These are phyloP conservation scores for Solanum medicagineum DNA, from an alignment of 257 asterid species.

Conservation along the genomic window DNA sequence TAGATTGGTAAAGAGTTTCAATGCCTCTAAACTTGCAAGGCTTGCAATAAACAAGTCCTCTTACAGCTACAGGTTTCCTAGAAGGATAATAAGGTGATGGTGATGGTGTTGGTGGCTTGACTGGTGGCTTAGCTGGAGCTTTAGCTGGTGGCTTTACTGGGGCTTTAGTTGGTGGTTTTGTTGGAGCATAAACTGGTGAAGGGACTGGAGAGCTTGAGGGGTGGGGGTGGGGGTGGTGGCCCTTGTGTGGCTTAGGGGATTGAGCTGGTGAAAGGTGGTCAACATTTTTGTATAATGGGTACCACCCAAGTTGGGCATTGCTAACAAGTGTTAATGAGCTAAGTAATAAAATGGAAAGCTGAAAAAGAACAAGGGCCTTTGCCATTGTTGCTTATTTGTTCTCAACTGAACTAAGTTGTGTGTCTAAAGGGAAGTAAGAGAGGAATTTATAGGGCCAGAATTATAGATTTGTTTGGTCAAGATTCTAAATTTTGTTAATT, in stretches of 20 bases:
- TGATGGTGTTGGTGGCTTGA: neutral
- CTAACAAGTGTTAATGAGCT: neutral
- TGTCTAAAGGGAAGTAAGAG: neutral
- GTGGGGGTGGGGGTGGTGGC: neutral
- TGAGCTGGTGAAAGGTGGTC: neutral
- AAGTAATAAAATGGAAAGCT: neutral
- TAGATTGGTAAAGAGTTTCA: conserved; percentile 23
- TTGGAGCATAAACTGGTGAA: neutral
- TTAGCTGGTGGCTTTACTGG: neutral
- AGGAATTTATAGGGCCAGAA: neutral
- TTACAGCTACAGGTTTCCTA: conserved; percentile 31
- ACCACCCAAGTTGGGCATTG: neutral
- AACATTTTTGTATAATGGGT: neutral
- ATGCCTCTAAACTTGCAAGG: conserved; percentile 47
- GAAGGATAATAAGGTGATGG: neutral
- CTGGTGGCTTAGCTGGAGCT: neutral
- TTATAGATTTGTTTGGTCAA: neutral
- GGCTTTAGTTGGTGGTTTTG: neutral
- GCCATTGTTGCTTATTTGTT: neutral
- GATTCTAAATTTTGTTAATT: neutral
- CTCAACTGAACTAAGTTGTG: neutral
- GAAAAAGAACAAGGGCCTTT: neutral
- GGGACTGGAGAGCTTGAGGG: neutral
- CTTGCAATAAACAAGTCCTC: conserved; percentile 62
- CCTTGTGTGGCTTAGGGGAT: neutral